phyloP scores from a whole-genome alignment of 2,329 filamentous ascomycete species.

The Cladosporium austrohemisphaericum region DNA sequence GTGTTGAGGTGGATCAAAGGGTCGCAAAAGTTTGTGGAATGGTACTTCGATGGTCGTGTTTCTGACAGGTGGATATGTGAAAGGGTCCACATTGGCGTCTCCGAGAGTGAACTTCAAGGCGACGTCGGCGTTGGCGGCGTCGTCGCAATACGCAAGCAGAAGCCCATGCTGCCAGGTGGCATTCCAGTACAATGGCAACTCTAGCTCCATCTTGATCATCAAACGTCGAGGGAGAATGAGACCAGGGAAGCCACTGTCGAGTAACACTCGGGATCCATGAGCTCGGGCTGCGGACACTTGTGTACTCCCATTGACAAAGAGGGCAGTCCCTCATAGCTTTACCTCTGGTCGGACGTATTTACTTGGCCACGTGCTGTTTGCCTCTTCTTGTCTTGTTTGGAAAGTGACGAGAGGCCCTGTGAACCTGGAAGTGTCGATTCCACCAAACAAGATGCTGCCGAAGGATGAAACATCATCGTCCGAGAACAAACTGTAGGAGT shows the following conservation, averaged over 20 bases:
- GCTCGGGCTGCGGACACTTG: too few species aligned
- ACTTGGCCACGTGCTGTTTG: background rate
- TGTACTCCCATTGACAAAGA: too few species aligned
- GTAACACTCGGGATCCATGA: too few species aligned
- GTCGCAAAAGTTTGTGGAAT: background rate
- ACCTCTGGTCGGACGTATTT: background rate
- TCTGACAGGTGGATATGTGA: background rate
- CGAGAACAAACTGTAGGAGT: conserved; percentile 13
- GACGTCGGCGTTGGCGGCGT: background rate
- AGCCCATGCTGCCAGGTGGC: too few species aligned
- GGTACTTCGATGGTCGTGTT: background rate
- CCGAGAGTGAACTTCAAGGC: background rate
- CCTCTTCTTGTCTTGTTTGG: background rate
- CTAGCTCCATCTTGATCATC: too few species aligned
- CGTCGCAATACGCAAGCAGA: background rate
- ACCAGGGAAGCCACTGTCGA: too few species aligned
- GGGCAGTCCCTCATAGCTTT: too few species aligned
- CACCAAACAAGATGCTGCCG: conserved; percentile 15
- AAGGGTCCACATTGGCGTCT: too few species aligned
- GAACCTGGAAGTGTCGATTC: conserved; percentile 11
- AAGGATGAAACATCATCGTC: background rate
- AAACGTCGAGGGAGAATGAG: too few species aligned
- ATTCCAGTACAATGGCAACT: too few species aligned
- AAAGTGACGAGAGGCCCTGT: conserved; percentile 2
- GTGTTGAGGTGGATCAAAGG: background rate